Conservation (phyloP, 2,329 filamentous ascomycete genomes). For the Alternaria alternata region DNA sequence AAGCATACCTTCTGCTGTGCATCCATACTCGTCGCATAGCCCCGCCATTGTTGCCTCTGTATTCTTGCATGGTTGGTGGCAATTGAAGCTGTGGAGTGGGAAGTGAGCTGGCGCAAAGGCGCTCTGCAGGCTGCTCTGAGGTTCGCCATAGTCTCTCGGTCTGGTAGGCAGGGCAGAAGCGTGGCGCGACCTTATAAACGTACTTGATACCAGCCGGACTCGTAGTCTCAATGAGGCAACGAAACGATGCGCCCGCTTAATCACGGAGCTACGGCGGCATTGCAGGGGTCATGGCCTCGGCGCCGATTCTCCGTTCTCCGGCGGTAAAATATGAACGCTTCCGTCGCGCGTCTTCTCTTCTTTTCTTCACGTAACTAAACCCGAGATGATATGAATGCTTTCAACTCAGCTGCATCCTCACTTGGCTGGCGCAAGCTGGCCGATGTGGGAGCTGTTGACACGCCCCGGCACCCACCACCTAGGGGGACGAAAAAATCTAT, state of each 20-base stretch:
- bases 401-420: constrained; percentile 63
- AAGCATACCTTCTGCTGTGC: constrained; percentile 58
- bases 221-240: constrained; percentile 35
- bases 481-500: constrained; percentile 56
- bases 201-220: constrained; percentile 29
- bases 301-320: constrained; percentile 25
- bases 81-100: constrained; percentile 36
- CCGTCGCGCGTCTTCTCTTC: constrained; percentile 28
- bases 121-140: constrained; percentile 52
- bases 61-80: constrained; percentile 43
- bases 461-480: constrained; percentile 58
- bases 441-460: constrained; percentile 59
- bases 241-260: constrained; percentile 30
- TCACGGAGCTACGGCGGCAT: constrained; percentile 20
- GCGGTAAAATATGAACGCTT: constrained; percentile 29
- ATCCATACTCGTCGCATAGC: constrained; percentile 54
- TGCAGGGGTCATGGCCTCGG: constrained; percentile 14
- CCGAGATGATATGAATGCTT: constrained; percentile 78
- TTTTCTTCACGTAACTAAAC: constrained; percentile 75
- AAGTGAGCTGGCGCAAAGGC: constrained; percentile 47
- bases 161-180: constrained; percentile 19
- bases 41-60: constrained; percentile 48
- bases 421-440: constrained; percentile 57
- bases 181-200: constrained; percentile 29
- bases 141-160: constrained; percentile 50